Evolutionary conservation across 2,329 filamentous ascomycete genomes (phyloP), one percentile per base, ranked within the genome.

Genomic region (Cercospora brassicicola): DNA sequence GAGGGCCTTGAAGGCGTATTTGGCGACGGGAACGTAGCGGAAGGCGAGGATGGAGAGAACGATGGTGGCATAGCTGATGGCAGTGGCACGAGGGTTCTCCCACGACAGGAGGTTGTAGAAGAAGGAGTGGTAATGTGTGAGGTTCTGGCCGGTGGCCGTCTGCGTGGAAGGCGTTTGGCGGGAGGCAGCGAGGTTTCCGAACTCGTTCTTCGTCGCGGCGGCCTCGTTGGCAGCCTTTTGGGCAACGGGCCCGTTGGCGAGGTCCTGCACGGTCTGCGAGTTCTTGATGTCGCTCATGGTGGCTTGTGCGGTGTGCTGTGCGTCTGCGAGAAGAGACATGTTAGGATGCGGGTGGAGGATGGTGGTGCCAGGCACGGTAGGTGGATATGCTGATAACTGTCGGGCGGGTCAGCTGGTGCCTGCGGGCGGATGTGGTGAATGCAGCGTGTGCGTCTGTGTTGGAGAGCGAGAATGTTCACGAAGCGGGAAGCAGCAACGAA

Each of bases 121-220:
- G 81, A 89, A 82, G 73, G 87, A 89, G 79, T 90, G 88, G 79
- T 89, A 90, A 79, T 88, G 86, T 65, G 88, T 90, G 78, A 90
- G 80, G 71, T 86, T 84, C 78, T 89, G 88, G 71, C 87, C 87
- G 72, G 85, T 88, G 64, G 84, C 84, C 69, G 87, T 84, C 71
- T 83, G 84, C 73, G 84, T 81, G 55, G 84, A 81, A 23, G 87
- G 86, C 28, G 82, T 83, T 59, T 82, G 81, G 69, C 84, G 84
- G 65, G 85, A 80, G 75, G 83, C 82, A 70, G 85, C 86, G 68
- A 89, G 81, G 71, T 87, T 86, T 72, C 82, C 82, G 76, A 89
- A 85, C 78, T 89, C 87, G 71, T 82, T 81, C 73, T 81, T 80
- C 57, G 87, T 88, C 77, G 85, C 85, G 72, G 82, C 81, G 67